Percentiles rank a stretch among this genome's conserved stretches.
Conservation (phyloP, 768 basidiomycete genomes). For the Panus rudis region DNA sequence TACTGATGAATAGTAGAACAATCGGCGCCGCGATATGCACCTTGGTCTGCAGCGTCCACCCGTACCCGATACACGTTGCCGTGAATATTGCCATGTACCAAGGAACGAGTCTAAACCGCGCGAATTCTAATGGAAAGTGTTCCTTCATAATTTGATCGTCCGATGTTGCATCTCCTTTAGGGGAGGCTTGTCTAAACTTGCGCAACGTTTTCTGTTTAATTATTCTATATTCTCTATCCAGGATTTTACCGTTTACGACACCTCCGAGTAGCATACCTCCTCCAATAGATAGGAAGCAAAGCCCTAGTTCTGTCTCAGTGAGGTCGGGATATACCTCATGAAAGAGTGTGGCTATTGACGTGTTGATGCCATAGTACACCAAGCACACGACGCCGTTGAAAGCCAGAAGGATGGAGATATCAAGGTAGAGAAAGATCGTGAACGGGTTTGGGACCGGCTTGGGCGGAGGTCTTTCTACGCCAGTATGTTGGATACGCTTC, state of each 20-base stretch:
- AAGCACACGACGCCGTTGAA: constrained; percentile 49
- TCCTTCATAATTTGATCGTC: constrained; percentile 23
- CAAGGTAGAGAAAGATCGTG: constrained; percentile 44
- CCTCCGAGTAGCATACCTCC: constrained; percentile 63
- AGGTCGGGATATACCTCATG: constrained; percentile 50
- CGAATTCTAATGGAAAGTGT: constrained; percentile 55
- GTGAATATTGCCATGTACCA: constrained; percentile 32
- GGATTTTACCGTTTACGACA: constrained; percentile 47
- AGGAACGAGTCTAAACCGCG: constrained; percentile 44
- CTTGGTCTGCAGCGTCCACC: constrained; percentile 48
- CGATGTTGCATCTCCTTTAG: constrained; percentile 1
- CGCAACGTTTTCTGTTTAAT: constrained; percentile 23
- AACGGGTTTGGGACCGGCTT: constrained; percentile 49
- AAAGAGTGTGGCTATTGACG: constrained; percentile 59
- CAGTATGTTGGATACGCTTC: background rate
- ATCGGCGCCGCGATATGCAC: constrained; percentile 48
- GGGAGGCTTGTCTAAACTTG: constrained; percentile 1
- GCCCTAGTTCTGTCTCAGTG: constrained; percentile 56
- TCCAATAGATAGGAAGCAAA: constrained; percentile 75
- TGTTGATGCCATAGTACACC: constrained; percentile 53
- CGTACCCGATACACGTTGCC: constrained; percentile 44
- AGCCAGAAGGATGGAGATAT: constrained; percentile 46
- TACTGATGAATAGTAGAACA: constrained; percentile 37
- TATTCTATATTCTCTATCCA: constrained; percentile 60
- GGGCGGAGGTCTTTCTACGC: constrained; percentile 15